A percentile compares a stretch with the other conserved stretches of the same genome.
phyloP scores from a whole-genome alignment of 257 asterid species.

The Leptodermis oblonga region DNA sequence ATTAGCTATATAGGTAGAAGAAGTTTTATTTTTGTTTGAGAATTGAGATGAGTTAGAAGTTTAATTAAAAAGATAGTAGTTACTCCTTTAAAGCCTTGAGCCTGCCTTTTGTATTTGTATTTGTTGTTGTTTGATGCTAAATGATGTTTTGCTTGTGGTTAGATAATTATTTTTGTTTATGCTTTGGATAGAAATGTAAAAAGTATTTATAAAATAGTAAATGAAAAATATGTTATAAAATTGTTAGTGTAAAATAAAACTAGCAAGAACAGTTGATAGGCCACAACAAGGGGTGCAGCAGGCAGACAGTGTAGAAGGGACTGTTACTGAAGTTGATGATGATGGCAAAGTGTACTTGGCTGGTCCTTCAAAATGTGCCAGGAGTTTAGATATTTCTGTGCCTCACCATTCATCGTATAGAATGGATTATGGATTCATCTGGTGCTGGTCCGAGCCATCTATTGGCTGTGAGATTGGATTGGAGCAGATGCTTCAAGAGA shows the following conservation, averaged over 20 bases:
- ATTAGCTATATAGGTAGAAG: background rate
- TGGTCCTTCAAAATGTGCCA: conserved; percentile 87
- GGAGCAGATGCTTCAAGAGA: conserved; percentile 52
- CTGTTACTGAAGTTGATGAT: conserved; percentile 90
- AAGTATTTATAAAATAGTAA: no score
- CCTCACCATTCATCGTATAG: conserved; percentile 39
- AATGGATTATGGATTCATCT: conserved; percentile 52
- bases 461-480: conserved; percentile 54
- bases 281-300: conserved; percentile 66
- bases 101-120: no score
- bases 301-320: conserved; percentile 95
- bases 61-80: background rate
- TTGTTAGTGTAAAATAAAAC: no score
- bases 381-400: conserved; percentile 49
- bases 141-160: no score
- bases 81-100: no score
- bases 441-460: conserved; percentile 95
- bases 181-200: no score
- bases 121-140: no score
- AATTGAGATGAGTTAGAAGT: background rate
- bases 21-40: background rate
- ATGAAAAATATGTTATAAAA: no score
- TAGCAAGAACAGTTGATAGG: conserved; percentile 91
- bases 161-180: no score
- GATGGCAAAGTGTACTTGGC: conserved; percentile 76